These are phyloP conservation scores for Penicillium sp. DNA, from an alignment of 2,329 filamentous ascomycete genomes.

Conservation along the genomic window DNA sequence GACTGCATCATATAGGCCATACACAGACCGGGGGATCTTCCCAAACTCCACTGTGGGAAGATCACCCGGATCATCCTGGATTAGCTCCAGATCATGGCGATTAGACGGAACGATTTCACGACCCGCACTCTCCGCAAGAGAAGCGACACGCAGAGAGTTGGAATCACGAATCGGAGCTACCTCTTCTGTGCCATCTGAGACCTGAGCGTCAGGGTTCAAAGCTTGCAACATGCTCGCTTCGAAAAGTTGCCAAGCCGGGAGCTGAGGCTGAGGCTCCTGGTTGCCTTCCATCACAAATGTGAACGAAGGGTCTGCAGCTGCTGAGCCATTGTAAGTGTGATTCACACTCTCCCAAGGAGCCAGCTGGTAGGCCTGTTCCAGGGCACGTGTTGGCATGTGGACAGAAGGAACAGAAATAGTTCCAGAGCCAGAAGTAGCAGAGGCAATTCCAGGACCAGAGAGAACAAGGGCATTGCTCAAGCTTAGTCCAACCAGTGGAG, in stretches of 20 bases:
- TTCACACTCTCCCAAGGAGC: not conserved
- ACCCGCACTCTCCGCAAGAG: not conserved
- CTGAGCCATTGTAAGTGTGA: not conserved
- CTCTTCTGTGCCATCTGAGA: not conserved
- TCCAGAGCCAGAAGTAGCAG: not conserved
- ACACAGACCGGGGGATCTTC: not conserved
- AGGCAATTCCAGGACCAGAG: not conserved
- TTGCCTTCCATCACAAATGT: not conserved
- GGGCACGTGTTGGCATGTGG: not conserved
- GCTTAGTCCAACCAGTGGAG: too few species aligned
- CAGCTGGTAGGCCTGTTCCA: not conserved
- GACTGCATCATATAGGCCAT: not conserved
- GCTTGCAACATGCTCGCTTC: not conserved
- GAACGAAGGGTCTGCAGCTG: not conserved
- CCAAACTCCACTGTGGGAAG: not conserved
- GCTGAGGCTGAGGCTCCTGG: not conserved
- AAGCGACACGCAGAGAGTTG: not conserved
- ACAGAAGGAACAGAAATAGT: not conserved
- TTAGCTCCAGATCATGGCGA: not conserved
- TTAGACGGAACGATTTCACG: not conserved
- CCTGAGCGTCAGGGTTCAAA: not conserved
- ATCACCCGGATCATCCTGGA: not conserved
- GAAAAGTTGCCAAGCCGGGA: not conserved
- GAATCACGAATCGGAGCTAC: not conserved
- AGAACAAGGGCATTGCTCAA: not conserved